phyloP scores from a whole-genome alignment of 164 flowering plant genomes.

The Malania oleifera region DNA sequence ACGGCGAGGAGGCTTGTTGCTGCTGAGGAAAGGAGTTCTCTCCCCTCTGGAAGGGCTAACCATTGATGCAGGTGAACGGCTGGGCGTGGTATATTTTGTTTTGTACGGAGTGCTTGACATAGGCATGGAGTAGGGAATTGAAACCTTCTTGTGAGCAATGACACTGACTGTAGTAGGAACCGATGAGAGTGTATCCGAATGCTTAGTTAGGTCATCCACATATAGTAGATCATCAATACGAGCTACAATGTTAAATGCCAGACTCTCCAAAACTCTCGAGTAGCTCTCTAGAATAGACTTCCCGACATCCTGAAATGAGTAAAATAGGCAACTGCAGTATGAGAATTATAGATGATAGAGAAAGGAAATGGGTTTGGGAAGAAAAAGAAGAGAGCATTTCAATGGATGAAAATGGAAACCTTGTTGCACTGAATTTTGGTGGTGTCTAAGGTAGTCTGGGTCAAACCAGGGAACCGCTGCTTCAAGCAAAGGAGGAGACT shows the following conservation, averaged over 20 bases:
- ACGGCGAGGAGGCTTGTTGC: slow-evolving; percentile 45
- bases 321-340: too few relatives aligned
- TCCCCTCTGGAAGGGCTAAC: slow-evolving; percentile 64
- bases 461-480: slow-evolving; percentile 79
- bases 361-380: not conserved
- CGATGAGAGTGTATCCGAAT: slow-evolving; percentile 53
- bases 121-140: slow-evolving; percentile 48
- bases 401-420: slow-evolving; percentile 31
- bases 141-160: slow-evolving; percentile 54
- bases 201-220: slow-evolving; percentile 78
- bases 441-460: slow-evolving; percentile 83
- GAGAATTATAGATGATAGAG: not conserved
- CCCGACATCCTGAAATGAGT: slow-evolving; percentile 73
- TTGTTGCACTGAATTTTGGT: slow-evolving; percentile 93
- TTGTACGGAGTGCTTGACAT: slow-evolving; percentile 67
- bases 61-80: slow-evolving; percentile 53
- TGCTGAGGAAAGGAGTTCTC: slow-evolving; percentile 51
- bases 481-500: slow-evolving; percentile 78
- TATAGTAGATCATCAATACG: slow-evolving; percentile 89
- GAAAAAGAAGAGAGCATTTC: not conserved
- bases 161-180: slow-evolving; percentile 41
- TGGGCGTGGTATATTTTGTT: slow-evolving; percentile 49
- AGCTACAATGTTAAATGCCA: slow-evolving; percentile 83
- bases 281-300: slow-evolving; percentile 95
- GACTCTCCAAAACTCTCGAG: slow-evolving; percentile 95